Evolutionary conservation across 2,329 filamentous ascomycete species (phyloP).

Genomic region (Pseudogymnoascus sp.): DNA sequence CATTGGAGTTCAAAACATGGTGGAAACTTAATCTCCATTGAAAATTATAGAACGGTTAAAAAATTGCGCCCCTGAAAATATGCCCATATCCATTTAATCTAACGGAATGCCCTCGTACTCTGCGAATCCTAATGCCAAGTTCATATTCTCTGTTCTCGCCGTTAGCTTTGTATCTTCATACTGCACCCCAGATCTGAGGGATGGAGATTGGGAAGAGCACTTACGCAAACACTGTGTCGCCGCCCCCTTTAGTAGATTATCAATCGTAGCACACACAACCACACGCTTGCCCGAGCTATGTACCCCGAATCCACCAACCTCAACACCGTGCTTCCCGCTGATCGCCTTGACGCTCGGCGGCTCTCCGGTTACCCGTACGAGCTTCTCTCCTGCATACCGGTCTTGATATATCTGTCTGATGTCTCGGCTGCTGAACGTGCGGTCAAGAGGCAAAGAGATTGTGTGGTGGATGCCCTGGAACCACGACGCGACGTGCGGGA

Average conservation of each 20-base stretch:
- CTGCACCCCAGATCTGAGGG: slow-evolving; percentile 10
- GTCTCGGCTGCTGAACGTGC: slow-evolving; percentile 82
- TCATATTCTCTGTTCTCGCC: slow-evolving; percentile 69
- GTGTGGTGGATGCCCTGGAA: slow-evolving; percentile 93
- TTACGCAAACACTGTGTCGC: slow-evolving; percentile 86
- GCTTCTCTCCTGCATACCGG: slow-evolving; percentile 87
- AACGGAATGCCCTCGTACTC: slow-evolving; percentile 81
- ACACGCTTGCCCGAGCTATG: slow-evolving; percentile 82
- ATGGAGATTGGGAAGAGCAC: slow-evolving; percentile 31
- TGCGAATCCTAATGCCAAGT: slow-evolving; percentile 77
- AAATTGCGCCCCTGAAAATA: background rate
- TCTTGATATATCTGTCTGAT: slow-evolving; percentile 94
- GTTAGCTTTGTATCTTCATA: slow-evolving; percentile 11
- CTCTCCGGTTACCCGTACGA: slow-evolving; percentile 88
- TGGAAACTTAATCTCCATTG: background rate
- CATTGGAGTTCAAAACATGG: background rate
- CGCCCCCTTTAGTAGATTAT: slow-evolving; percentile 89
- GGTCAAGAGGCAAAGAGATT: slow-evolving; percentile 78
- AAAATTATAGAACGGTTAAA: background rate
- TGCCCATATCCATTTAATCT: slow-evolving; percentile 19
- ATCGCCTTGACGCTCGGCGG: slow-evolving; percentile 80
- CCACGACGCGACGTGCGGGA: slow-evolving; percentile 92
- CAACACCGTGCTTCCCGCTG: slow-evolving; percentile 74
- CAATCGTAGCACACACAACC: slow-evolving; percentile 89
- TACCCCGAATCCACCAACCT: slow-evolving; percentile 94